A percentile compares a stretch with the other conserved stretches of the same genome.
Conservation (phyloP, 2,329 filamentous ascomycete species). For the Chrysosporium queenslandicum region DNA sequence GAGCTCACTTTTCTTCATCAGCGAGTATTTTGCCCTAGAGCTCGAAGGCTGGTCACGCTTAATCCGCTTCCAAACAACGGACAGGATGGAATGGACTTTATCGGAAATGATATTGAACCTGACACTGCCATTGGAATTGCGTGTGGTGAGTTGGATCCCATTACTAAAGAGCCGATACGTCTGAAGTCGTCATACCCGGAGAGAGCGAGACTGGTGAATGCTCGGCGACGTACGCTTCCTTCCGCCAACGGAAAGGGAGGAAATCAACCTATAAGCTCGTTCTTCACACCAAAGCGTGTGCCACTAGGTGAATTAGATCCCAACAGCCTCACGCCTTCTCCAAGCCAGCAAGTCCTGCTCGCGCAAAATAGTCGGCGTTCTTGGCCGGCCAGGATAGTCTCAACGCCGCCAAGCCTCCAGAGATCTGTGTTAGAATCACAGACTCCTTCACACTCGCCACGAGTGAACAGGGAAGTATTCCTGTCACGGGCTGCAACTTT, state of each 20-base stretch:
- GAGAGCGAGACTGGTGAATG: slow-evolving; percentile 29
- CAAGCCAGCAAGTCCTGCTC: slow-evolving; percentile 52
- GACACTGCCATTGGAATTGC: slow-evolving; percentile 65
- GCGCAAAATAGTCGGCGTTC: slow-evolving; percentile 43
- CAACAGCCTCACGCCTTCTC: slow-evolving; percentile 57
- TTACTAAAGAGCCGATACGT: slow-evolving; percentile 61
- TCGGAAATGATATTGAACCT: slow-evolving; percentile 62
- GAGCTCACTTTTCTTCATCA: slow-evolving; percentile 91
- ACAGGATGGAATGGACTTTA: slow-evolving; percentile 63
- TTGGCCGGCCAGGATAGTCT: slow-evolving; percentile 46
- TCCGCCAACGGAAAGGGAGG: slow-evolving; percentile 47
- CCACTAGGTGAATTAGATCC: slow-evolving; percentile 59
- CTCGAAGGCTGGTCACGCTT: slow-evolving; percentile 62
- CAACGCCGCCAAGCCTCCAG: slow-evolving; percentile 28
- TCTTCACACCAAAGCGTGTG: slow-evolving; percentile 54
- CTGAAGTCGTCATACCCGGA: slow-evolving; percentile 28
- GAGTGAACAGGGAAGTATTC: slow-evolving; percentile 35
- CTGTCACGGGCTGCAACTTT: slow-evolving; percentile 29
- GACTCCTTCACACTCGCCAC: slow-evolving; percentile 32
- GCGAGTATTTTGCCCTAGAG: slow-evolving; percentile 77
- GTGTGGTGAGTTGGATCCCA: slow-evolving; percentile 73
- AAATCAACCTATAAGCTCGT: slow-evolving; percentile 52
- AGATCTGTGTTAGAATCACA: slow-evolving; percentile 30
- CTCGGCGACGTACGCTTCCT: slow-evolving; percentile 33
- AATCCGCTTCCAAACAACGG: slow-evolving; percentile 56